Evolutionary conservation across 768 basidiomycete genomes (phyloP), one percentile per base, ranked within the genome.

Genomic region (Tylopilus cervinicoccineus): DNA sequence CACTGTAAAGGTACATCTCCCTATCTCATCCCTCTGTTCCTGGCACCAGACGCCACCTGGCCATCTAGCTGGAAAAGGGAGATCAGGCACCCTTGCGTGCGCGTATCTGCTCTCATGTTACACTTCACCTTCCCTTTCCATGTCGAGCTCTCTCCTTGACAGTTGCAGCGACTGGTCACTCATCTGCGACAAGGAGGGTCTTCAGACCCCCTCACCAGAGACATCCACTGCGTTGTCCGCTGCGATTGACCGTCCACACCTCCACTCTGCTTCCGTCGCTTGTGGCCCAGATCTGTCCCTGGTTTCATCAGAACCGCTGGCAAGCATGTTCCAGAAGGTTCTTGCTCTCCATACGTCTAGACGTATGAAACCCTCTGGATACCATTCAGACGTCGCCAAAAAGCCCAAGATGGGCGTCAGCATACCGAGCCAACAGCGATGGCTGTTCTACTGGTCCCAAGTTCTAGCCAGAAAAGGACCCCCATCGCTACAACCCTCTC

Each of bases 81-180:
- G 91, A 45, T 92, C 90, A 0, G 92, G 92, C 9, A 92, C 87
- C 0, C 77, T 93, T 53, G 87, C 90, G 0, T 91, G 91, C 62
- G 75, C 88, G 10, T 89, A 92, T 64, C 73, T 94, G 3, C 77
- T 94, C 13, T 76, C 86, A 0, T 69, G 76, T 19, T 69, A 69
- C 33, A 50, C 65, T 1, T 78, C 80, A 8, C 68, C 71, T 4
- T 70, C 80, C 5, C 78, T 78, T 0, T 67, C 70, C 14, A 36
- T 45, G 4, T 23, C 52, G 3, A 24, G 24, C 33, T 14, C 54
- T 37, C 48, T 43, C 26, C 49, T 13, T 6, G 47, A 72, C 37
- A 56, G 41, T 13, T 29, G 54, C 40, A 49, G 42, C 13, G 53
- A 56, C 33, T 56, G 61, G 57, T 45, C 55, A 11, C 19, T 65